phyloP scores from a whole-genome alignment of 1,139 yeast genomes.

The Sugiyamaella sp. region DNA sequence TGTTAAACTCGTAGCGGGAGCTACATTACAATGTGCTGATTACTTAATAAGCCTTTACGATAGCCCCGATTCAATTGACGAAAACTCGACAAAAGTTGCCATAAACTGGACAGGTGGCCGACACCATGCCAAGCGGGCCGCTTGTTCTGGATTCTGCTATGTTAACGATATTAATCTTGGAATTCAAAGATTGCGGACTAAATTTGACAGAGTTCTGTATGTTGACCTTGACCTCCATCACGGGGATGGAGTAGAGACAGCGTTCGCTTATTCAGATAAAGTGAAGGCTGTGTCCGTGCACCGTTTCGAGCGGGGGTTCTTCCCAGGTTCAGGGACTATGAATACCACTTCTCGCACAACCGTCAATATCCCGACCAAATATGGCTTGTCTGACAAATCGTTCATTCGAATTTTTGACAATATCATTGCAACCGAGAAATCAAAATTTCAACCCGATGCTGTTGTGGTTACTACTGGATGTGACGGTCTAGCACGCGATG shows the following conservation, averaged over 20 bases:
- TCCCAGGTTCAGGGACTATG: conserved; percentile 66
- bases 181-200: conserved; percentile 52
- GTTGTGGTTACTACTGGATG: conserved; percentile 71
- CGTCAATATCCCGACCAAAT: conserved; percentile 59
- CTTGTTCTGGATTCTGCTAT: conserved; percentile 76
- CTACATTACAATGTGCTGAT: conserved; percentile 57
- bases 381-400: conserved; percentile 57
- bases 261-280: conserved; percentile 58
- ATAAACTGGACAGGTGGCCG: conserved; percentile 83
- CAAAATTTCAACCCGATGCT: conserved; percentile 51
- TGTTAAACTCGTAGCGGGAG: conserved; percentile 56
- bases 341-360: conserved; percentile 32
- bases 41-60: conserved; percentile 34
- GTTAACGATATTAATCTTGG: conserved; percentile 66
- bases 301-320: conserved; percentile 66
- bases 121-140: conserved; percentile 62
- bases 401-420: conserved; percentile 46
- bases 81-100: conserved; percentile 43
- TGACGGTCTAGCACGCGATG: conserved; percentile 68
- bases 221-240: conserved; percentile 77
- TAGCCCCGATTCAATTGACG: neutral
- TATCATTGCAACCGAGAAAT: conserved; percentile 51
- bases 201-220: conserved; percentile 57
- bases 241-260: conserved; percentile 77
- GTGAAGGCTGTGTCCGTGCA: conserved; percentile 69